Evolutionary conservation across 441 rosid genomes (phyloP).

Genomic region (Hura crepitans): DNA sequence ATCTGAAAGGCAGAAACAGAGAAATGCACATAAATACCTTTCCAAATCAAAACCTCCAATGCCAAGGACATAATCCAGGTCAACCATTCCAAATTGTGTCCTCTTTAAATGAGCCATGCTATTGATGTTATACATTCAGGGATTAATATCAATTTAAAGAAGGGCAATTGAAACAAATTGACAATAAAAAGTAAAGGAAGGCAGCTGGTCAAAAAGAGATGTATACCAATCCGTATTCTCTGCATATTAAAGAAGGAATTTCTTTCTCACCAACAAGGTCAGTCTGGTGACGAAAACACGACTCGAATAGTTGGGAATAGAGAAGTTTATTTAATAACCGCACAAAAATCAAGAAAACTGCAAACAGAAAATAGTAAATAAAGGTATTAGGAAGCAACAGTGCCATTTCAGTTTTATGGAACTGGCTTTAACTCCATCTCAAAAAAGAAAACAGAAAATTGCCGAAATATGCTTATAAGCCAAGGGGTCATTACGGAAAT

Average conservation of each 20-base stretch:
- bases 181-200: neutral
- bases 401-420: neutral
- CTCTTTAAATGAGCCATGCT: constrained; percentile 69
- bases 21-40: constrained; percentile 44
- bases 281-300: constrained; percentile 44
- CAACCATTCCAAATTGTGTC: constrained; percentile 80
- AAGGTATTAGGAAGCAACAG: neutral
- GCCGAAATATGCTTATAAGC: neutral
- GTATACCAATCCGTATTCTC: constrained; percentile 52
- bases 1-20: constrained; percentile 15
- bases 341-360: neutral
- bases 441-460: neutral
- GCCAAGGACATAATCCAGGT: constrained; percentile 95
- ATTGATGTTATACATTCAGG: constrained; percentile 58
- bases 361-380: neutral
- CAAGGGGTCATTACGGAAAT: neutral
- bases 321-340: constrained; percentile 9
- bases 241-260: constrained; percentile 57
- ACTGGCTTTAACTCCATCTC: neutral
- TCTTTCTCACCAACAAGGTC: constrained; percentile 81
- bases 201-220: neutral
- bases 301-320: constrained; percentile 21
- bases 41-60: constrained; percentile 97
- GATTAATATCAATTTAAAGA: constrained; percentile 11
- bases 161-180: constrained; percentile 16